phyloP scores from a whole-genome alignment of 345 rosid species.

The Firmiana major region DNA sequence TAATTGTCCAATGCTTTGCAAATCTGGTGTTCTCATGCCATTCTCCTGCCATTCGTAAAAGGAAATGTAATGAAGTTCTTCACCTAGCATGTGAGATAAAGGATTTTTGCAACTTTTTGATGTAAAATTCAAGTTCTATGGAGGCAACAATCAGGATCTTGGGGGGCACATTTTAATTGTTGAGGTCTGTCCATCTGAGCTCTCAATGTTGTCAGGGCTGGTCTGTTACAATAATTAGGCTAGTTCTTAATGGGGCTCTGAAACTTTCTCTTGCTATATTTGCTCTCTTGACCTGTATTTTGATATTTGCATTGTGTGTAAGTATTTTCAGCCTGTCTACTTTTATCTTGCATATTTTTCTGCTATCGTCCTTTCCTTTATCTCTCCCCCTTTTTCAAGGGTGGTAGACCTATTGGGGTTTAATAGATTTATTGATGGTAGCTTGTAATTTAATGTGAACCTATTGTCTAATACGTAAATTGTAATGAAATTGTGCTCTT shows the following conservation, averaged over 20 bases:
- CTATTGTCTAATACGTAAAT: background rate
- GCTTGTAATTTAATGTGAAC: background rate
- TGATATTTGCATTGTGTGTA: background rate
- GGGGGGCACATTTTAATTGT: constrained; percentile 18
- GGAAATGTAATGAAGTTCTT: constrained; percentile 11
- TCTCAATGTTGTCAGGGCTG: constrained; percentile 28
- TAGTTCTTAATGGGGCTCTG: constrained; percentile 27
- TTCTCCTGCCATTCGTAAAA: constrained; percentile 7
- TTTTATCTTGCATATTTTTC: background rate
- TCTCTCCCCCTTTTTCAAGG: background rate
- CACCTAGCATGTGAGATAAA: constrained; percentile 3
- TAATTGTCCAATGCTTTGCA: constrained; percentile 16
- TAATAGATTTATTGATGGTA: background rate
- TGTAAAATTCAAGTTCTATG: constrained; percentile 24
- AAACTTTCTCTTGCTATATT: constrained; percentile 2
- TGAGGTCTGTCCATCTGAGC: constrained; percentile 25
- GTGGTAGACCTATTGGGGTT: background rate
- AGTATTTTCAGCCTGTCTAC: background rate
- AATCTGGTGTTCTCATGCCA: constrained; percentile 11
- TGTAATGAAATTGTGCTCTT: background rate
- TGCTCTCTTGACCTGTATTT: background rate
- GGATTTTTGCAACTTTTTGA: constrained; percentile 20
- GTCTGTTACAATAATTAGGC: constrained; percentile 30
- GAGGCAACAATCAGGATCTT: constrained; percentile 22
- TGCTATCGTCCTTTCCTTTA: background rate